Percentiles rank a stretch among this genome's conserved stretches.
These are phyloP conservation scores for Dactylorhiza incarnata DNA, from an alignment of 106 monocot species.

Conservation along the genomic window DNA sequence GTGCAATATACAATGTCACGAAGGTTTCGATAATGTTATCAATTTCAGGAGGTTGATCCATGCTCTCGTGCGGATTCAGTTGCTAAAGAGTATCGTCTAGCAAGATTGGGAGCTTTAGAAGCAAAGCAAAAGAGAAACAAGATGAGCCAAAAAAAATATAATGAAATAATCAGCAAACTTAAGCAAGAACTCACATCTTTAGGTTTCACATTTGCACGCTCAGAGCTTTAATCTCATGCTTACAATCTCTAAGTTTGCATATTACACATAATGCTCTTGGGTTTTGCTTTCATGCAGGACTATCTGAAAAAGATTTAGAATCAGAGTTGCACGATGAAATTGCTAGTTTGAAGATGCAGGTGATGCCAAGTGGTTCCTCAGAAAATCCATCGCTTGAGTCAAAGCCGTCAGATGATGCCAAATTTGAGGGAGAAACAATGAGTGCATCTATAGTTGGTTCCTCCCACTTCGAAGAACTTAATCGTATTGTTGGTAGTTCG, in stretches of 20 bases:
- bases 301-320: slow-evolving; percentile 47
- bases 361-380: slow-evolving; percentile 16
- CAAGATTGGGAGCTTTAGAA: slow-evolving; percentile 54
- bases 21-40: not conserved
- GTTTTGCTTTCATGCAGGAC: slow-evolving; percentile 33
- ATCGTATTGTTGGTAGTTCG: slow-evolving; percentile 10
- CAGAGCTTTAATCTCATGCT: not conserved
- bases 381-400: not conserved
- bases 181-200: slow-evolving; percentile 50
- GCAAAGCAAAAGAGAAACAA: slow-evolving; percentile 68
- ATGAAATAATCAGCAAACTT: slow-evolving; percentile 44
- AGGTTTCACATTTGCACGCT: slow-evolving; percentile 33
- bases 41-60: slow-evolving; percentile 43
- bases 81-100: slow-evolving; percentile 50
- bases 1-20: not conserved
- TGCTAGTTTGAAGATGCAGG: slow-evolving; percentile 8
- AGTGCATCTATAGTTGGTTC: slow-evolving; percentile 15
- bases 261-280: not conserved
- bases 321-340: slow-evolving; percentile 25
- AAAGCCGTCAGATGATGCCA: slow-evolving; percentile 5
- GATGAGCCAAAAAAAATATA: slow-evolving; percentile 48
- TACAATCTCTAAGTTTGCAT: not conserved
- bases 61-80: slow-evolving; percentile 34
- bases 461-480: slow-evolving; percentile 7
- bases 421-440: slow-evolving; percentile 11